phyloP scores from a whole-genome alignment of 116 monocot genomes.

The Dioscorea cayenensis region DNA sequence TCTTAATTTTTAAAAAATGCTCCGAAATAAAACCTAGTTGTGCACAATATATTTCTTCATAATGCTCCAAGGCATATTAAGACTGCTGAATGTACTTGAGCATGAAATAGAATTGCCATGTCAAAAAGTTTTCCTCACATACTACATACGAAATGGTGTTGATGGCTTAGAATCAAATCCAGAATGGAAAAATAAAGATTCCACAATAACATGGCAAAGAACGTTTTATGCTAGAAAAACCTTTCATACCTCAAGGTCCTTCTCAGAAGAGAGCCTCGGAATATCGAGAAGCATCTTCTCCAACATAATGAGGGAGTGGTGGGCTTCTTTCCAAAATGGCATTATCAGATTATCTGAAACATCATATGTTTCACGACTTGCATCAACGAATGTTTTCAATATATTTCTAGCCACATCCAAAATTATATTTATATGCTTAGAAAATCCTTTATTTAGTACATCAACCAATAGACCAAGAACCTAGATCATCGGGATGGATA shows the following conservation, averaged over 20 bases:
- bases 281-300: conserved; percentile 62
- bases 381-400: conserved; percentile 38
- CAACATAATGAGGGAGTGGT: conserved; percentile 67
- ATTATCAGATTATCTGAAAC: conserved; percentile 15
- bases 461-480: conserved; percentile 77
- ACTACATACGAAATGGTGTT: too few relatives aligned
- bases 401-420: conserved; percentile 49
- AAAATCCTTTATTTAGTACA: conserved; percentile 38
- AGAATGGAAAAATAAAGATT: too few relatives aligned
- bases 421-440: conserved; percentile 29
- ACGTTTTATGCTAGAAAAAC: neutral
- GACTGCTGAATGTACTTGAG: too few relatives aligned
- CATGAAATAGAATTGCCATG: too few relatives aligned
- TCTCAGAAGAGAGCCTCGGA: conserved; percentile 48
- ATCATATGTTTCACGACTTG: conserved; percentile 5
- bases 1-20: too few relatives aligned
- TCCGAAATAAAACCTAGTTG: too few relatives aligned
- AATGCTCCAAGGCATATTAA: too few relatives aligned
- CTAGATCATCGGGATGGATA: conserved; percentile 12
- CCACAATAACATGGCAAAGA: too few relatives aligned
- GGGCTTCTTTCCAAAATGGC: conserved; percentile 70
- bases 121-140: too few relatives aligned
- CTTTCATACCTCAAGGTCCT: conserved; percentile 33
- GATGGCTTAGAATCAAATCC: too few relatives aligned
- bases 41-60: too few relatives aligned